Base-by-base conservation (phyloP, 306 rosid genomes). In the Nissolia schottii region DNA sequence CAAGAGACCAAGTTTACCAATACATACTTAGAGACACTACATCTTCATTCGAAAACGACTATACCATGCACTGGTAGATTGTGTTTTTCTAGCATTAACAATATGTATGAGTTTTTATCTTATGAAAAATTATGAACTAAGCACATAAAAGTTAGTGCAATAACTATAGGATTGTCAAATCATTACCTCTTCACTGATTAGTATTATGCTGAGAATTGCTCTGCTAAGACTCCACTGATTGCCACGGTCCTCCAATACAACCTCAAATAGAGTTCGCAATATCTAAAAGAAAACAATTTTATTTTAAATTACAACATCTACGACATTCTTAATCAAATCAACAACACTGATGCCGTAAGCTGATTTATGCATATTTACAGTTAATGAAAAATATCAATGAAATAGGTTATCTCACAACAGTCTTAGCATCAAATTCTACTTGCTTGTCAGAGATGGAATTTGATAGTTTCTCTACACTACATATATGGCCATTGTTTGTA, bases 191-290 rank as follows among this genome's bases (percentile, higher is more conserved):
- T 86, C 95, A 51, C 85, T 90, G 38, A 88, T 90, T 37, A 92
- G 92, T 74, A 88, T 90, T 81, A 92, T 77, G 77, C 98, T 90
- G 76, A 92, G 85, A 87, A 88, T 92, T 67, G 96, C 91, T 75
- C 96, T 84, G 85, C 98, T 77, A 77, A 90, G 91, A 87, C 85
- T 73, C 96, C 92, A 90, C 64, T 83, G 96, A 81, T 90, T 92
- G 69, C 91, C 91, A 73, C 91, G 82, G 64, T 92, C 96, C 78
- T 90, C 98, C 14, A 90, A 88, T 61, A 92, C 86, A 64, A 90
- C 87, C 91, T 92, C 98, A 81, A 92, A 92, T 43, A 92, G 85
- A 63, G 96, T 92, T 85, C 87, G 85, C 78, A 90, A 80, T 65
- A 92, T 80, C 98, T 92, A 51, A 16, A 23, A 22, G 62, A 72